phyloP scores from a whole-genome alignment of 2,329 filamentous ascomycete genomes.

The Clonostachys rhizophaga region DNA sequence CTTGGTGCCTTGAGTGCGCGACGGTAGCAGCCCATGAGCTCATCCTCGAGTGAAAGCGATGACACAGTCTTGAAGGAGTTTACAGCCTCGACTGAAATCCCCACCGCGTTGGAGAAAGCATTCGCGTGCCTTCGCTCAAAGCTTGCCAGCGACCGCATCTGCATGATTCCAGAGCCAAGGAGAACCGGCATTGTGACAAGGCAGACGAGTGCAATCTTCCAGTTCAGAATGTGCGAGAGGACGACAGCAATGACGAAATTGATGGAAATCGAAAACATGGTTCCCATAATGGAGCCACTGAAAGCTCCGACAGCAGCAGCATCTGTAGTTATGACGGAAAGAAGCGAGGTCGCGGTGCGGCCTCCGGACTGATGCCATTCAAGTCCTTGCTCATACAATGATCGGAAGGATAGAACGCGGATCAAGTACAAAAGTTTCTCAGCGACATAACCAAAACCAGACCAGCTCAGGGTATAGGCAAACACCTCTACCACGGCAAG shows the following conservation, averaged over 20 bases:
- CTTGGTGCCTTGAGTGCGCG: conserved; percentile 43
- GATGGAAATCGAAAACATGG: conserved; percentile 61
- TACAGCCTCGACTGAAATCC: conserved; percentile 63
- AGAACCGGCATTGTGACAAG: conserved; percentile 65
- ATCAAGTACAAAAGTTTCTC: conserved; percentile 63
- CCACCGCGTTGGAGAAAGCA: conserved; percentile 59
- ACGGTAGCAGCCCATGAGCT: conserved; percentile 47
- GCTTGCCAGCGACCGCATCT: conserved; percentile 55
- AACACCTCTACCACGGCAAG: conserved; percentile 40
- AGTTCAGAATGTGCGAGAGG: conserved; percentile 66
- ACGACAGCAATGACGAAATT: conserved; percentile 66
- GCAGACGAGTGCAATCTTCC: conserved; percentile 72
- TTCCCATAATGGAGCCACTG: conserved; percentile 67
- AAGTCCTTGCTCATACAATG: conserved; percentile 61
- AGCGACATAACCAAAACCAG: conserved; percentile 41
- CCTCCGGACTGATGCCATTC: conserved; percentile 67
- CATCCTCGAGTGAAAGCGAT: conserved; percentile 46
- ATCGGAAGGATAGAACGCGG: conserved; percentile 58
- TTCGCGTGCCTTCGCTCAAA: conserved; percentile 60
- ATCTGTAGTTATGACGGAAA: conserved; percentile 67
- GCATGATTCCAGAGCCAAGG: conserved; percentile 64
- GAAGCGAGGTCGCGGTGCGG: conserved; percentile 55
- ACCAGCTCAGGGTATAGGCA: conserved; percentile 52
- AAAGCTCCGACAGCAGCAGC: conserved; percentile 62
- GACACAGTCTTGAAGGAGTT: conserved; percentile 61